Base-by-base conservation (phyloP, 441 rosid species). In the Jatropha podagrica region DNA sequence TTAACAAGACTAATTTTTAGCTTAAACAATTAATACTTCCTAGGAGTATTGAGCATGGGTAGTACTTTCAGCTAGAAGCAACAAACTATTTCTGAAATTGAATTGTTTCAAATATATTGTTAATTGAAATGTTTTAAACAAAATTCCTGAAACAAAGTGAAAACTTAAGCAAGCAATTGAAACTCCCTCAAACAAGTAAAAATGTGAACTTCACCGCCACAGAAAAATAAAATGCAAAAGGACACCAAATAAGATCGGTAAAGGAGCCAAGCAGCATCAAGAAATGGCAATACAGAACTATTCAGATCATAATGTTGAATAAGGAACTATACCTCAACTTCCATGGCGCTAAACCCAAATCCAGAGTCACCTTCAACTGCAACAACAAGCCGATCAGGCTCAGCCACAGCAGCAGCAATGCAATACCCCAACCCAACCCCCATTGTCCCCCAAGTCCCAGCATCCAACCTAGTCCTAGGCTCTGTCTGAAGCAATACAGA, bases 341-440 rank as follows among this genome's bases (percentile, higher is more conserved):
- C 98, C 89, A 95, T 89, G 40, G 96, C 99, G 64, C 98, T 95
- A 83, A 95, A 95, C 70, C 97, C 95, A 48, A 95, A 95, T 68
- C 98, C 98, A 44, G 98, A 95, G 83, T 95, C 99, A n/a, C 99
- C 99, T 86, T 95, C 99, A 58, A 95, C 99, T 0, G 98, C 96
- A 58, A 95, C 93, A 42, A 92, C 95, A 73, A 95, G 94, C 56
- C 91, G 80, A 32, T 88, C 89, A 74, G 98, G 98, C 71, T 80
- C 90, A 78, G 97, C 98, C 81, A 88, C 88, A 14, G 97, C 96
- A 86, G 98, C 97, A 17, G 99, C 99, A 77, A 95, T 88, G 83
- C 98, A 95, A 82, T 93, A 95, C 14, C 98, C 99, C 83, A 95
- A 82, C 67, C 99, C 99, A 78, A 95, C 97, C 52, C 99, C 98